Conservation (phyloP, 306 rosid genomes). For the Vicia faba region DNA sequence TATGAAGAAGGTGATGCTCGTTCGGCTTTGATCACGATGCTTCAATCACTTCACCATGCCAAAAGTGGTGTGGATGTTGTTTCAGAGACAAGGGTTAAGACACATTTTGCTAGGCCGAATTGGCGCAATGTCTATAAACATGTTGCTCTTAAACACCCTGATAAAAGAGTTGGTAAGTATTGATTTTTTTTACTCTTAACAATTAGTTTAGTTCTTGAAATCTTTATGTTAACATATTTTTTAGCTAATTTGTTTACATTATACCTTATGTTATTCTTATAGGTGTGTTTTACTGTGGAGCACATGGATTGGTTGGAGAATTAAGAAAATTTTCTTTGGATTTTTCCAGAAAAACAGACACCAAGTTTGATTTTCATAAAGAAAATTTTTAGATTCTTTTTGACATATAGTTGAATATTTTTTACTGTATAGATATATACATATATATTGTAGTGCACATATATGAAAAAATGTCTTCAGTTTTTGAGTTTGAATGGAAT, state of each 20-base stretch:
- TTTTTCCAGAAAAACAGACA: constrained; percentile 72
- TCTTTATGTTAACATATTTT: constrained; percentile 5
- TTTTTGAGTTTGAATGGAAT: background rate
- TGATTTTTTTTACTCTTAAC: background rate
- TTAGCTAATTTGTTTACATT: background rate
- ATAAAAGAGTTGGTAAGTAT: constrained; percentile 73
- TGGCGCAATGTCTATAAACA: constrained; percentile 80
- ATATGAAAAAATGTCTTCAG: background rate
- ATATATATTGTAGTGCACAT: background rate
- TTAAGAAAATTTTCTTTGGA: constrained; percentile 62
- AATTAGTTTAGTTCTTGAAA: background rate
- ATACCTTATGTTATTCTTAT: background rate
- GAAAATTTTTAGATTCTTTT: constrained; percentile 63
- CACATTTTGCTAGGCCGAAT: constrained; percentile 83
- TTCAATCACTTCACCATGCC: constrained; percentile 77
- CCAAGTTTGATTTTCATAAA: constrained; percentile 91
- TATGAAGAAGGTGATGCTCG: constrained; percentile 90
- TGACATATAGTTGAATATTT: constrained; percentile 22
- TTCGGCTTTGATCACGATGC: constrained; percentile 84
- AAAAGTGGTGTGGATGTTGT: constrained; percentile 72
- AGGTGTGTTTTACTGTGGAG: constrained; percentile 94
- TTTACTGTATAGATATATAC: background rate
- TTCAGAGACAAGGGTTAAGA: constrained; percentile 74
- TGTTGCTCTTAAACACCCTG: constrained; percentile 56
- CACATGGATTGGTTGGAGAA: constrained; percentile 70